A percentile compares a stretch with the other conserved stretches of the same genome.
Conservation (phyloP, 2,329 filamentous ascomycete species). For the Dothideomycetes sp. region DNA sequence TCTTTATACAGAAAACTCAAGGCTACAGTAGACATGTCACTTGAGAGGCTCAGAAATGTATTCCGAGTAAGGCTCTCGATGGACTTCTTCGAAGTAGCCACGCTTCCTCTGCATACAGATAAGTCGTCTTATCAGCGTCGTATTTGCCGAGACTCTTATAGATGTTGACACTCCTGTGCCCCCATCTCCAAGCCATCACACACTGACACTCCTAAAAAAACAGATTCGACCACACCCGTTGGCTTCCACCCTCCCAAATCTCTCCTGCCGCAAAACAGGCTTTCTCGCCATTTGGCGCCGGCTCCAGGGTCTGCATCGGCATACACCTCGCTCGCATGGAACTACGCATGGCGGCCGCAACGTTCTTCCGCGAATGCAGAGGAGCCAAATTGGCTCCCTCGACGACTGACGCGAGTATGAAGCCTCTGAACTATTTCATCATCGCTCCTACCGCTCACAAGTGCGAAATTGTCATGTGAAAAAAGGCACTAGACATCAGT, state of each 20-base stretch:
- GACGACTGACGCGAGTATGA: conserved; percentile 23
- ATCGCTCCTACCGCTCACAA: conserved; percentile 23
- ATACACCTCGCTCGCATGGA: conserved; percentile 26
- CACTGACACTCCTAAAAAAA: too few relatives aligned
- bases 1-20: too few relatives aligned
- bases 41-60: too few relatives aligned
- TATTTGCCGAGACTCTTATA: too few relatives aligned
- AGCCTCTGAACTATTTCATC: conserved; percentile 26
- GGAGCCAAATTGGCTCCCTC: conserved; percentile 18
- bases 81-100: too few relatives aligned
- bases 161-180: too few relatives aligned
- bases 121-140: too few relatives aligned
- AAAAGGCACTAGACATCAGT: too few relatives aligned
- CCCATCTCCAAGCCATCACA: too few relatives aligned
- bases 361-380: conserved; percentile 22
- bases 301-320: conserved; percentile 23
- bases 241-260: conserved; percentile 15
- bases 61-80: too few relatives aligned
- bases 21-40: too few relatives aligned
- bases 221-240: conserved; percentile 22
- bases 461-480: conserved; percentile 21
- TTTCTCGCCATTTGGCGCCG: conserved; percentile 23
- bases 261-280: conserved; percentile 17
- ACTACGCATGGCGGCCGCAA: conserved; percentile 20
- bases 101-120: too few relatives aligned